Evolutionary conservation across 225 moss, liverwort and hornwort genomes (phyloP).

Genomic region (Sphagnum contortum): DNA sequence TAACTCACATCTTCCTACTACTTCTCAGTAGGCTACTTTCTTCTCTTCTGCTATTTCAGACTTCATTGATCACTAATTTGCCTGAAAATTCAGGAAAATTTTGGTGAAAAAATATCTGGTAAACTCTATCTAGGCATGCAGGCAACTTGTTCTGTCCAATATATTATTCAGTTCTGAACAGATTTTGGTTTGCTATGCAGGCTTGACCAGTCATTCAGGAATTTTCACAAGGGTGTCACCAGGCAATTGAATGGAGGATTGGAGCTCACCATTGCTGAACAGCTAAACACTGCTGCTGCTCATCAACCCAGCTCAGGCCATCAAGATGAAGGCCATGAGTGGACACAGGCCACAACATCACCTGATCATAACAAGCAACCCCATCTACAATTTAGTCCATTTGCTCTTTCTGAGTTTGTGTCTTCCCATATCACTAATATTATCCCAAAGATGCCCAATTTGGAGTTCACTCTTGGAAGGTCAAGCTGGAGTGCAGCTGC

Average conservation of each 20-base stretch:
- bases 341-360: conserved; percentile 1
- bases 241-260: conserved; percentile 7
- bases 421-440: conserved; percentile 27
- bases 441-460: conserved; percentile 19
- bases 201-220: too few relatives aligned
- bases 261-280: conserved; percentile 23
- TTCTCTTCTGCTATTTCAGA: too few relatives aligned
- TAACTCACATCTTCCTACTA: background rate
- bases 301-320: background rate
- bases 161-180: too few relatives aligned
- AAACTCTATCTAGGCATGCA: too few relatives aligned
- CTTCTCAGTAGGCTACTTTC: background rate
- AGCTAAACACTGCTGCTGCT: background rate
- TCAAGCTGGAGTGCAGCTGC: conserved; percentile 31
- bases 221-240: too few relatives aligned
- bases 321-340: background rate
- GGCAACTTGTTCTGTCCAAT: too few relatives aligned
- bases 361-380: conserved; percentile 8
- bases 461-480: conserved; percentile 48
- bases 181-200: too few relatives aligned
- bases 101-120: too few relatives aligned
- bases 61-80: too few relatives aligned
- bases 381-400: conserved; percentile 9
- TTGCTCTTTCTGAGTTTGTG: conserved; percentile 34
- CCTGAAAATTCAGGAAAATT: too few relatives aligned